Evolutionary conservation across 208 protist species (phyloP).

Genomic region (Leishmania aethiopica): DNA sequence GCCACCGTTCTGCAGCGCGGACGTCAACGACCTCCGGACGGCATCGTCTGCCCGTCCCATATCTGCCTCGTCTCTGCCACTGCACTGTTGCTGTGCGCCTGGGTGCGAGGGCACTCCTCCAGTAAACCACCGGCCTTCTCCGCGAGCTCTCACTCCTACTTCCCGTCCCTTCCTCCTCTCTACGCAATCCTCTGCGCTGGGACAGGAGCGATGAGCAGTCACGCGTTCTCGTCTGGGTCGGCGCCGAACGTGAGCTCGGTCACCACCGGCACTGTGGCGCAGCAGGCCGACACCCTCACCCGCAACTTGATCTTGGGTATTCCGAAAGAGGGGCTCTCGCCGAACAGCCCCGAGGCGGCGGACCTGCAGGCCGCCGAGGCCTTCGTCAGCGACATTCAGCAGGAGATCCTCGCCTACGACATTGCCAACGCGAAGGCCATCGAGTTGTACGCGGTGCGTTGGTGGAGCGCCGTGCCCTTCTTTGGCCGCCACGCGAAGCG

Average conservation of each 20-base stretch:
- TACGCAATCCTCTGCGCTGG: not conserved
- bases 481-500: slow-evolving; percentile 53
- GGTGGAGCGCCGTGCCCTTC: slow-evolving; percentile 62
- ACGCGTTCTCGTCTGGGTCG: slow-evolving; percentile 7
- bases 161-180: not conserved
- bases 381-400: slow-evolving; percentile 79
- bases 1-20: not conserved
- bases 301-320: slow-evolving; percentile 78
- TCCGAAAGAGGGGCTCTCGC: slow-evolving; percentile 55
- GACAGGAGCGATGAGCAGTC: slow-evolving; percentile 13
- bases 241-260: slow-evolving; percentile 18
- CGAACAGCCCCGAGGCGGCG: slow-evolving; percentile 59
- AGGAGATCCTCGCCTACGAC: slow-evolving; percentile 82
- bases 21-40: too few relatives aligned
- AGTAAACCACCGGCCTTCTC: not conserved
- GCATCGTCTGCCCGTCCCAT: not conserved
- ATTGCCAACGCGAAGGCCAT: slow-evolving; percentile 82
- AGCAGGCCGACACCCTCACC: slow-evolving; percentile 59
- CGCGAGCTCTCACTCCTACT: not conserved
- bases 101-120: not conserved
- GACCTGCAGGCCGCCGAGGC: slow-evolving; percentile 77
- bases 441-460: slow-evolving; percentile 62
- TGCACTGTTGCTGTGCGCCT: not conserved
- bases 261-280: slow-evolving; percentile 32
- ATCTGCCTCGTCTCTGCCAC: not conserved